A percentile compares a stretch with the other conserved stretches of the same genome.
Evolutionary conservation across 352 stramenopile species (phyloP).

Genomic region (Globisporangium barbulae): DNA sequence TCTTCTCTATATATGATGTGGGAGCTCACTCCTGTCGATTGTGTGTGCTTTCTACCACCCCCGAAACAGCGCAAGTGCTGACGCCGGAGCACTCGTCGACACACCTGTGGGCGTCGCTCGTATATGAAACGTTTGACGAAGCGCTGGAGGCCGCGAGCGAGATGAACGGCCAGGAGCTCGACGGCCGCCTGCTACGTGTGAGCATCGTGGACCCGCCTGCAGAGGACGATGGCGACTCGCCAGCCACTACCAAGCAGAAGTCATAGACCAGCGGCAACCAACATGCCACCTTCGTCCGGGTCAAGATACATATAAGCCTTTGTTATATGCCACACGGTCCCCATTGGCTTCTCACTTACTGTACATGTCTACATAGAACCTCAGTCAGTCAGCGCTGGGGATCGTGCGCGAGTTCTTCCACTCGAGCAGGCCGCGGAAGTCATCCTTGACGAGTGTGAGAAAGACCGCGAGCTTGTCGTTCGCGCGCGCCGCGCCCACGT

Average conservation of each 20-base stretch:
- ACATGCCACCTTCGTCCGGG: neutral
- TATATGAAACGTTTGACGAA: conserved; percentile 70
- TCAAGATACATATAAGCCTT: conserved; percentile 6
- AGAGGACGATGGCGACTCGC: conserved; percentile 4
- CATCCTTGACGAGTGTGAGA: conserved; percentile 59
- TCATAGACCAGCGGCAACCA: conserved; percentile 2
- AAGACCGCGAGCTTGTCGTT: conserved; percentile 70
- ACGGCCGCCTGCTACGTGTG: conserved; percentile 71
- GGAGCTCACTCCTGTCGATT: neutral
- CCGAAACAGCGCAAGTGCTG: conserved; percentile 36
- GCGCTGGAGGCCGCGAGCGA: conserved; percentile 62
- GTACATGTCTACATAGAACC: neutral
- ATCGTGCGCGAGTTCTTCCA: conserved; percentile 78
- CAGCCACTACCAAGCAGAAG: neutral
- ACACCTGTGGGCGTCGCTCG: conserved; percentile 61
- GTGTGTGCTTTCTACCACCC: neutral
- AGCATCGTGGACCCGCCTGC: conserved; percentile 61
- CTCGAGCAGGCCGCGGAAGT: conserved; percentile 63
- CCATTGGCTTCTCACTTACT: neutral
- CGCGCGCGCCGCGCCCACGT: conserved; percentile 58
- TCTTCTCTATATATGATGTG: neutral
- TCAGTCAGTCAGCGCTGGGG: conserved; percentile 35
- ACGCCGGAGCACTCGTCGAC: conserved; percentile 52
- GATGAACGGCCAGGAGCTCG: conserved; percentile 82
- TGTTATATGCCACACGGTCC: conserved; percentile 4